Conservation (phyloP, 805 yeast species). For the Lachancea fermentati region DNA sequence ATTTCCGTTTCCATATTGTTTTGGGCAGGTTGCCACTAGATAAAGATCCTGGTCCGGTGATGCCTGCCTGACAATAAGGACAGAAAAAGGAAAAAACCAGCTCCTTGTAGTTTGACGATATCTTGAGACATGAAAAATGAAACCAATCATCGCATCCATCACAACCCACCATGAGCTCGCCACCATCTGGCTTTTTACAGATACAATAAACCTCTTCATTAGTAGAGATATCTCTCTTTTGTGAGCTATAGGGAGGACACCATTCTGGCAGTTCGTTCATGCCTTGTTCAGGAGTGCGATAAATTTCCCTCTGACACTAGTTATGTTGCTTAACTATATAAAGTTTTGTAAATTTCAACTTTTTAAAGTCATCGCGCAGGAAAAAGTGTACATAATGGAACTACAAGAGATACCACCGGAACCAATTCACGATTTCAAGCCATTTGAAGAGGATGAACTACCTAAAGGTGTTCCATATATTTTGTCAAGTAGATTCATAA, state of each 20-base stretch:
- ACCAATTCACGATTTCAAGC: conserved; percentile 13
- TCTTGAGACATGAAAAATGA: conserved; percentile 72
- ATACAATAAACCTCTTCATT: conserved; percentile 68
- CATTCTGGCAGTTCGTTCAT: conserved; percentile 24
- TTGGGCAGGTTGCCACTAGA: conserved; percentile 32
- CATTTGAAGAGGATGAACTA: conserved; percentile 8
- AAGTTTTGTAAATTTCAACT: conserved; percentile 1
- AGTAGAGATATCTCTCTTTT: conserved; percentile 19
- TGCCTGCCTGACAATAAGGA: conserved; percentile 55
- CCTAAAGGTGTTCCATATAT: conserved; percentile 12
- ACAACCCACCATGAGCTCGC: conserved; percentile 86
- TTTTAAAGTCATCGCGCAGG: background rate
- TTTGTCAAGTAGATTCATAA: conserved; percentile 10
- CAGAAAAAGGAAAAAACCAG: conserved; percentile 66
- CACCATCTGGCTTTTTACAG: conserved; percentile 73
- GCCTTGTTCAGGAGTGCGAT: conserved; percentile 7
- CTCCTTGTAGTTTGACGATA: conserved; percentile 45
- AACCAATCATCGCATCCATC: conserved; percentile 96
- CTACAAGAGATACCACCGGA: conserved; percentile 19
- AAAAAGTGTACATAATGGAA: conserved; percentile 3
- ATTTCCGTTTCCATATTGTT: conserved; percentile 71
- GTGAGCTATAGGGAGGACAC: conserved; percentile 28
- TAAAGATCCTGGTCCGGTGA: conserved; percentile 31
- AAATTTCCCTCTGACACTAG: background rate
- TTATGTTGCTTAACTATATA: background rate